Evolutionary conservation across 2,329 filamentous ascomycete species (phyloP), one percentile per base, ranked within the genome.

Genomic region (Microsporum ferrugineum): DNA sequence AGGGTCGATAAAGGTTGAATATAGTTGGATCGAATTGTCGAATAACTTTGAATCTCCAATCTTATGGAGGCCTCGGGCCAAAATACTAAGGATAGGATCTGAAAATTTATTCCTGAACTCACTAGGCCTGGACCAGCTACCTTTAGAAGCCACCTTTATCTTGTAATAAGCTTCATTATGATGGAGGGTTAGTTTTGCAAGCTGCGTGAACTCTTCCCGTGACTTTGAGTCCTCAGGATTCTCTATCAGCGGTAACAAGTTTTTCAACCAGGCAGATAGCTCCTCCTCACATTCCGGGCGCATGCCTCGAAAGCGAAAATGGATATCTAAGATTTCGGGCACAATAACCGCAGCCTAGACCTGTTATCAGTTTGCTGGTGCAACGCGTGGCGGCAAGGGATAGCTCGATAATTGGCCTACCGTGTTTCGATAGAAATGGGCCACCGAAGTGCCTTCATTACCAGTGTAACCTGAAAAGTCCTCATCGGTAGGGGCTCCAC

Each of bases 361-460:
- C 1, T 14, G n/a, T 2, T 43, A 5, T 43, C n/a, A 6, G 56
- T 8, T 29, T 33, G 17, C 4, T 12, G 14, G 33, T 6, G 29
- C 17, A 14, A 34, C 23, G 5, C 39, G 49, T 10, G 2, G 17
- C 23, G 39, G n/a, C 8, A 33, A 27, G 17, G 10, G 34, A 10
- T 7, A 38, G 12, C n/a, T 14, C 31, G 17, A 23, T 23, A 23
- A 23, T 23, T 27, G 27, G 5, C 60, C 47, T 64, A 68, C 67
- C 12, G 66, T 69, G 36, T 64, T 60, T 6, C 62, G 63, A 56
- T 68, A 70, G 58, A 65, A 66, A 57, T 68, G 68, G n/a, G 64
- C 66, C 17, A 67, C 61, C 34, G 59, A 60, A 59, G 56, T 58
- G 17, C 67, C 69, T 55, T 66, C 68, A 61, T 70, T 69, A 8